Base-by-base conservation (phyloP, 305 asterid genomes). In the Petunia hybrid region DNA sequence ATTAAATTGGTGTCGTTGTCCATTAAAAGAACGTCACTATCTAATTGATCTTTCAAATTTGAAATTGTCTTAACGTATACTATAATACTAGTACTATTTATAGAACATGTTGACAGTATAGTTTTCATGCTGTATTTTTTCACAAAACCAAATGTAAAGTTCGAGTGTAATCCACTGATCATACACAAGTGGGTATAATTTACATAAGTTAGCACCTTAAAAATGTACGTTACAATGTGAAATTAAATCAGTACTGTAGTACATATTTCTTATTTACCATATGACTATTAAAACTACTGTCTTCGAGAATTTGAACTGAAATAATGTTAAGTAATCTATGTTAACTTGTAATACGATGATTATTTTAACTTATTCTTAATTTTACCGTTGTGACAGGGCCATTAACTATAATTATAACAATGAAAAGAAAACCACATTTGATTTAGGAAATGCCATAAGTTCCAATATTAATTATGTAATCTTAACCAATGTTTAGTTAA, bases 271-370 rank as follows among this genome's bases (percentile, higher is more conserved):
- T 13, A 12, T 67, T 13, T 5, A n/a, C 36, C 63, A 57, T 57
- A 6, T 67, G n/a, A 36, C 4, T 64, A 57, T 14, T 14, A 14
- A 67, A 67, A 35, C 36, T 59, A 41, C 78, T 51, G 46, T 35
- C 48, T 36, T 73, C 63, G 63, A 73, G 78, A 73, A 73, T 51
- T 73, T 51, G 63, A 73, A 73, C 61, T 36, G 2, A 12, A 73
- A 73, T 51, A 73, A 10, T 73, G 63, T 51, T 51, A 36, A 73
- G 1, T 6, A 73, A 73, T 73, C 63, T 63, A 51, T 12, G 35
- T 51, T 51, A 73, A 71, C 41, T 71, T 46, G 48, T 65, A 13
- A 65, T 63, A 66, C 9, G 31, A 2, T 65, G 46, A 65, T 38
- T 65, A 70, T 6, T 13, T 70, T 70, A 70, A 22, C 60, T 22